Evolutionary conservation across 2,329 filamentous ascomycete genomes (phyloP), one percentile per base, ranked within the genome.

Genomic region (Trichoderma asperellum): DNA sequence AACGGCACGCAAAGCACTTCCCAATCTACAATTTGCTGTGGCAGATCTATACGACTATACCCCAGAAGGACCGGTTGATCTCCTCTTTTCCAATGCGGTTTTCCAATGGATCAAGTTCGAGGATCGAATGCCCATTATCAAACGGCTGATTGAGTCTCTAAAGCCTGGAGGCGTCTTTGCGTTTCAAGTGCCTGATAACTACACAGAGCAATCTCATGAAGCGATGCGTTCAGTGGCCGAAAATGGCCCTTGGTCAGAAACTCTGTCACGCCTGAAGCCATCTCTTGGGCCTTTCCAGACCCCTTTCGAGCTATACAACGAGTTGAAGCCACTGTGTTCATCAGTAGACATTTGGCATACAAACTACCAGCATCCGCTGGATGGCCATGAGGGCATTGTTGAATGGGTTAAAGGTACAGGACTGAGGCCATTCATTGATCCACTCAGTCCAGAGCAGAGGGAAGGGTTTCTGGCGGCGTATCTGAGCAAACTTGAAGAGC

Each of bases 361-460:
- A 1, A 75, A 77, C 52, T 89, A 89, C 71, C 77, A 83, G 32
- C 87, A 89, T 74, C 75, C 82, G 0, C 74, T 89, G 68, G 78
- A 81, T 2, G 81, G 79, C 27, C 85, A 85, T 24, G 71, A 76
- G 14, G 83, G 80, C 1, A 84, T 89, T 53, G 83, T 89, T 6
- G 86, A 88, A 75, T 89, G 87, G 87, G 84, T 89, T 3, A 85
- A 83, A 71, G 84, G 85, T 0, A 88, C 86, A 0, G 87, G 86
- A 0, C 74, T 89, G 72, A 80, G 82, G 72, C 87, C 87, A 0
- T 89, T 82, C 72, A 64, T 89, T 66, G 81, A 88, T 57, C 78
- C 80, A 4, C 77, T 89, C 47, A 72, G 75, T 0, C 75, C 77
- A 1, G 76, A 78, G 2, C 80, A 84, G 37, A 81, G 77, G 70